These are phyloP conservation scores for Mycogone perniciosa DNA, from an alignment of 2,329 filamentous ascomycete species.

Conservation along the genomic window DNA sequence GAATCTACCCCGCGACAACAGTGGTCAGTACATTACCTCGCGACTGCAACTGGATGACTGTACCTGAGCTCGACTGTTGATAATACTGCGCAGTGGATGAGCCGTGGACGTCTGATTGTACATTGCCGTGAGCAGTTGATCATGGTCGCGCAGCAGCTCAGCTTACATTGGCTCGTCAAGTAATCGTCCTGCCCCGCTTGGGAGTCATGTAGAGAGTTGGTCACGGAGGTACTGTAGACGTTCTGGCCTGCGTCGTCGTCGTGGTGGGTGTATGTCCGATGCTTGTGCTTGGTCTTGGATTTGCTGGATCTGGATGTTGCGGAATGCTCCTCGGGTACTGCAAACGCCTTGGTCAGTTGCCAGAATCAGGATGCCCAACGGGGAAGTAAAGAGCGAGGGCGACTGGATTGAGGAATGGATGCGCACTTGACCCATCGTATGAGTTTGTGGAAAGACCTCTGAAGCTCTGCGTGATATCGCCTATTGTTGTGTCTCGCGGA, in stretches of 20 bases:
- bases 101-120: slow-evolving; percentile 10
- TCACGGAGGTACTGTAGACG: slow-evolving; percentile 6
- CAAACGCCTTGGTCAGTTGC: slow-evolving; percentile 1
- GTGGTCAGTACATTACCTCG: background rate
- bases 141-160: background rate
- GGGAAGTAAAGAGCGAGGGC: background rate
- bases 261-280: slow-evolving; percentile 9
- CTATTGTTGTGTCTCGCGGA: slow-evolving; percentile 12
- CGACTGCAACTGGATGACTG: background rate
- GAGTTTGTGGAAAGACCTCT: slow-evolving; percentile 6
- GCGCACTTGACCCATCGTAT: slow-evolving; percentile 9
- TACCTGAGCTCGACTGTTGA: slow-evolving; percentile 10
- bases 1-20: slow-evolving; percentile 8
- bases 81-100: slow-evolving; percentile 9
- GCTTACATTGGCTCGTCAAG: slow-evolving; percentile 11
- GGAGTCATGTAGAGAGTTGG: slow-evolving; percentile 7
- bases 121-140: slow-evolving; percentile 4
- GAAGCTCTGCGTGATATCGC: slow-evolving; percentile 9
- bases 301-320: slow-evolving; percentile 9
- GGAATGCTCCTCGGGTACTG: slow-evolving; percentile 8
- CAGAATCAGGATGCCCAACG: background rate
- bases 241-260: slow-evolving; percentile 7
- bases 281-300: slow-evolving; percentile 12
- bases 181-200: slow-evolving; percentile 10
- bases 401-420: background rate